Evolutionary conservation across 2,329 filamentous ascomycete species (phyloP), one percentile per base, ranked within the genome.

Genomic region (Setomelanomma holmii): DNA sequence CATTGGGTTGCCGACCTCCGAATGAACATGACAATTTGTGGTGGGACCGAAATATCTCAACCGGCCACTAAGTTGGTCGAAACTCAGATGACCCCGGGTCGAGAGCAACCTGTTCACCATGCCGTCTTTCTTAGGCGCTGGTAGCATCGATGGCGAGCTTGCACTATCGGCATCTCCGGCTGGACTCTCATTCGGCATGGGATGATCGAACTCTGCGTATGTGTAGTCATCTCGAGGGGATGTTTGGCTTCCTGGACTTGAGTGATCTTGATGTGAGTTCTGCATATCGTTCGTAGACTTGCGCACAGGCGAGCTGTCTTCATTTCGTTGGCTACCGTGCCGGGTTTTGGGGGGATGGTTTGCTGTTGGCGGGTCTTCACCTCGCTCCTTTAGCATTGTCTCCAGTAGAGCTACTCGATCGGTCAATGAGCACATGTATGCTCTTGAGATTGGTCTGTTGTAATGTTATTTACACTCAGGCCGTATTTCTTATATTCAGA

Each of bases 401-500:
- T 85, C 82, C 0, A 85, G 74, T 53, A 84, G 58, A 6, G 76
- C 72, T 38, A 84, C 82, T 4, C 82, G 77, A 20, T 82, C 80
- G n/a, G 81, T 82, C 10, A 85, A 72, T 1, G 81, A 84, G 35
- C 79, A 80, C 78, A 84, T 83, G 67, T 84, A 85, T 46, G 82
- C 82, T 64, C 83, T 81, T 17, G 82, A 84, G 27, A 84, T 83
- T 6, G 82, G 82, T 33, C 82, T 84, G 39, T 16, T 23, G 45
- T 27, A 47, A 33, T 10, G 57, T 63, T 46, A 48, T 52, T 19
- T 14, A 20, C 24, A 19, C 6, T 20, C n/a, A 40, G 4, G 4
- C 4, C 12, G 41, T 22, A 3, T n/a, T 20, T n/a, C 35, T 7
- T n/a, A n/a, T n/a, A n/a, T n/a, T n/a, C n/a, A n/a, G n/a, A n/a